Evolutionary conservation across 805 yeast genomes (phyloP).

Genomic region (Starmerella roubikii): DNA sequence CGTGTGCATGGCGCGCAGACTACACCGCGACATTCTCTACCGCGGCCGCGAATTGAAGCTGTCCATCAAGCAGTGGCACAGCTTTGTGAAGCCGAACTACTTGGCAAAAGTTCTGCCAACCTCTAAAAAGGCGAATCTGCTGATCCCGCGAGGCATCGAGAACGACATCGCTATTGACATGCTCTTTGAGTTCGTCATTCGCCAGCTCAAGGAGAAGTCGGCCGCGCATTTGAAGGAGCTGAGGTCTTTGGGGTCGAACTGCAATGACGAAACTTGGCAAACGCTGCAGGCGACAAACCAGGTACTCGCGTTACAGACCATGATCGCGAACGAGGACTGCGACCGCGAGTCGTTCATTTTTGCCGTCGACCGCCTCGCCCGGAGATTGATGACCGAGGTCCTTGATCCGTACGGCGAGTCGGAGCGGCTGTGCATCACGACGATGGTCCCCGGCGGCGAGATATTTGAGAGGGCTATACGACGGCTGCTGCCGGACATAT

Average conservation of each 20-base stretch:
- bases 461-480: conserved; percentile 72
- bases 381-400: conserved; percentile 53
- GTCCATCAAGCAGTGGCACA: conserved; percentile 77
- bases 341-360: conserved; percentile 68
- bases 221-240: conserved; percentile 52
- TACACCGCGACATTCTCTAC: conserved; percentile 72
- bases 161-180: conserved; percentile 66
- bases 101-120: conserved; percentile 63
- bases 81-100: conserved; percentile 85
- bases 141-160: conserved; percentile 84
- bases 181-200: conserved; percentile 64
- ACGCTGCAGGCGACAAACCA: conserved; percentile 39
- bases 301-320: conserved; percentile 55
- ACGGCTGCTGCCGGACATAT: conserved; percentile 61
- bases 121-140: conserved; percentile 65
- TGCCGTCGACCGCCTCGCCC: conserved; percentile 72
- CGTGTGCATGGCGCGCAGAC: conserved; percentile 76
- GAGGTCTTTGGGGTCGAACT: conserved; percentile 36
- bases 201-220: conserved; percentile 55
- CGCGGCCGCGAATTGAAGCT: conserved; percentile 78
- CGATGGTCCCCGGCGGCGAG: conserved; percentile 82
- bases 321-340: conserved; percentile 43
- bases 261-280: conserved; percentile 5
- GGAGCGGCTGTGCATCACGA: conserved; percentile 47
- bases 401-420: conserved; percentile 34